A percentile compares a stretch with the other conserved stretches of the same genome.
phyloP scores from a whole-genome alignment of 257 asterid genomes.

The Capsicum baccatum region DNA sequence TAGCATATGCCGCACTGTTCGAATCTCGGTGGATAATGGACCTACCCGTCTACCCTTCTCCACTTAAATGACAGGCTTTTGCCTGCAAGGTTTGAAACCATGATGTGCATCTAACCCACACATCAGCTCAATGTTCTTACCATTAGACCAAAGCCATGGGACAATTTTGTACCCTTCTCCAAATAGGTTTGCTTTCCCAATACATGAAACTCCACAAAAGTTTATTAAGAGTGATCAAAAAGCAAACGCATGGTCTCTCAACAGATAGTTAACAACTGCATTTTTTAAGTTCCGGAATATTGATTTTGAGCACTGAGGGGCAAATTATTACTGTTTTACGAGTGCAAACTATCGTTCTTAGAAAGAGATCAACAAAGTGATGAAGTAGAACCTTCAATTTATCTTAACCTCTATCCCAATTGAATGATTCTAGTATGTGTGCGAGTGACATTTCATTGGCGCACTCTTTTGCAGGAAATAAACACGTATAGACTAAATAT shows the following conservation, averaged over 20 bases:
- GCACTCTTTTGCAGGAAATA: not conserved
- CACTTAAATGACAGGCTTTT: too few species aligned
- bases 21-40: too few species aligned
- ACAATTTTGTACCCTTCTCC: not conserved
- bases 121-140: too few species aligned
- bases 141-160: too few species aligned
- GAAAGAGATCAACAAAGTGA: not conserved
- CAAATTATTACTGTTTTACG: not conserved
- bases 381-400: not conserved
- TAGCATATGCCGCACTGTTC: too few species aligned
- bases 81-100: too few species aligned
- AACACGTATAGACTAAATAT: not conserved
- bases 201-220: not conserved
- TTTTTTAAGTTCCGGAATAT: not conserved
- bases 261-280: not conserved
- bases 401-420: conserved; percentile 1
- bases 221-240: not conserved
- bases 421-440: not conserved
- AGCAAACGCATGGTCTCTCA: not conserved
- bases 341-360: not conserved
- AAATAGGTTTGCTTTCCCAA: not conserved
- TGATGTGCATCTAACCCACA: too few species aligned
- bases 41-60: too few species aligned
- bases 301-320: not conserved
- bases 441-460: not conserved